Evolutionary conservation across 1,284 basidiomycete genomes (phyloP).

Genomic region (Apiotrichum porosum): DNA sequence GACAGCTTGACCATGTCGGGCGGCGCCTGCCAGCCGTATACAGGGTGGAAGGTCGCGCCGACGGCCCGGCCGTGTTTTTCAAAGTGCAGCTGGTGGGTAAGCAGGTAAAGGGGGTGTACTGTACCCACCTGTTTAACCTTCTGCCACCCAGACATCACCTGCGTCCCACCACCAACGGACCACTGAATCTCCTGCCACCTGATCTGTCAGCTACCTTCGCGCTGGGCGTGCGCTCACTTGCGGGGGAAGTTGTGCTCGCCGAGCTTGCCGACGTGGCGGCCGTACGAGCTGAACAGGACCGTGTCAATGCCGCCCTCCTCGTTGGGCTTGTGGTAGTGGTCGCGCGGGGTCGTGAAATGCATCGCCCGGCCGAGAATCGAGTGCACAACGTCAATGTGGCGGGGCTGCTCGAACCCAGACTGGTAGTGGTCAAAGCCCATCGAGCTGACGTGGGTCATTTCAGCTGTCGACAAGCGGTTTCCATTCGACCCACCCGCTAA

Average conservation of each 20-base stretch:
- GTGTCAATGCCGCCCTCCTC: not conserved
- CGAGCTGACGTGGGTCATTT: not conserved
- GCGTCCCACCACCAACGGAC: not conserved
- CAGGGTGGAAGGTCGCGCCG: not conserved
- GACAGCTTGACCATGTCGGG: not conserved
- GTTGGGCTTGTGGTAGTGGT: not conserved
- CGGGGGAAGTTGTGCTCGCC: not conserved
- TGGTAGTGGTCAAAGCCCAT: not conserved
- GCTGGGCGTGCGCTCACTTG: too few species aligned
- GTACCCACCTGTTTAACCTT: not conserved
- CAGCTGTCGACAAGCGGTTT: too few species aligned
- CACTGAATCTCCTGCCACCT: not conserved
- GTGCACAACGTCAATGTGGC: conserved; percentile 1
- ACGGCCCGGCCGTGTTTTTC: conserved; percentile 1
- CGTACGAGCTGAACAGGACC: not conserved
- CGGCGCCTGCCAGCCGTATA: conserved; percentile 5
- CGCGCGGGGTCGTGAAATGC: not conserved
- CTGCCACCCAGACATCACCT: conserved; percentile 7
- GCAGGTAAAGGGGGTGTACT: too few species aligned
- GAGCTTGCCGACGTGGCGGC: not conserved
- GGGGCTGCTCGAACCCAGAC: not conserved
- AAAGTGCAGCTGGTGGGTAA: not conserved
- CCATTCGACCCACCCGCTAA: not conserved
- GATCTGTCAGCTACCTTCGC: too few species aligned
- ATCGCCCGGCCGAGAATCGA: not conserved